Conservation (phyloP, 768 basidiomycete species). For the Naganishia kalamii region DNA sequence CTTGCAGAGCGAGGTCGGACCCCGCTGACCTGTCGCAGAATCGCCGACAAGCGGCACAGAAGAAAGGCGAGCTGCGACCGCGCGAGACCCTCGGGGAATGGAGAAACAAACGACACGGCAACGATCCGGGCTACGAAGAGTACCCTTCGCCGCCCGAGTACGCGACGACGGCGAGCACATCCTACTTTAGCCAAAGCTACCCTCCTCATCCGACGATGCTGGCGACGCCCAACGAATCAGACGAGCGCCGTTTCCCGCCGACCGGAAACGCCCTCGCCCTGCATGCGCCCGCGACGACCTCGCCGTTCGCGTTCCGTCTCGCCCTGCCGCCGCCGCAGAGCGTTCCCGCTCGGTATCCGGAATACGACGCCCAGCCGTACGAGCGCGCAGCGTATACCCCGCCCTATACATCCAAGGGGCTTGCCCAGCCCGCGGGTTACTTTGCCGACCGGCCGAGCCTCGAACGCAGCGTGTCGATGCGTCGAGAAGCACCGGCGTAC, state of each 20-base stretch:
- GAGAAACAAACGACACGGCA: neutral
- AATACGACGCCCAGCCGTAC: neutral
- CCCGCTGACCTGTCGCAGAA: constrained; percentile 2
- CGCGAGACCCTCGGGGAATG: neutral
- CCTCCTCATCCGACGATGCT: neutral
- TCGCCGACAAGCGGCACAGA: constrained; percentile 5
- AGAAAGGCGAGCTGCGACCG: constrained; percentile 10
- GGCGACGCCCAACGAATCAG: neutral
- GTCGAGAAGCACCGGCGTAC: neutral
- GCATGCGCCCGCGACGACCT: neutral
- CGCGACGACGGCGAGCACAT: neutral
- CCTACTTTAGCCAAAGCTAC: constrained; percentile 3
- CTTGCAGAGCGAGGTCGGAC: too few relatives aligned
- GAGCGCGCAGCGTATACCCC: neutral
- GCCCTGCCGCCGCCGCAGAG: neutral
- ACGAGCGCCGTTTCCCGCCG: neutral
- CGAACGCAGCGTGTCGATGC: neutral
- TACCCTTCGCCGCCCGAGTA: constrained; percentile 3
- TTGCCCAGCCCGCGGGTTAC: neutral
- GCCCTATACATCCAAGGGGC: neutral
- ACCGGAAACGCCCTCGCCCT: neutral
- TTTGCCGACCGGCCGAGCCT: neutral
- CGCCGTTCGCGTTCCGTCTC: constrained; percentile 3
- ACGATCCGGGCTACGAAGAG: neutral
- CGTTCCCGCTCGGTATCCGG: neutral